These are phyloP conservation scores for Tritrichomonas foetus DNA, from an alignment of 208 protist species.

Conservation along the genomic window DNA sequence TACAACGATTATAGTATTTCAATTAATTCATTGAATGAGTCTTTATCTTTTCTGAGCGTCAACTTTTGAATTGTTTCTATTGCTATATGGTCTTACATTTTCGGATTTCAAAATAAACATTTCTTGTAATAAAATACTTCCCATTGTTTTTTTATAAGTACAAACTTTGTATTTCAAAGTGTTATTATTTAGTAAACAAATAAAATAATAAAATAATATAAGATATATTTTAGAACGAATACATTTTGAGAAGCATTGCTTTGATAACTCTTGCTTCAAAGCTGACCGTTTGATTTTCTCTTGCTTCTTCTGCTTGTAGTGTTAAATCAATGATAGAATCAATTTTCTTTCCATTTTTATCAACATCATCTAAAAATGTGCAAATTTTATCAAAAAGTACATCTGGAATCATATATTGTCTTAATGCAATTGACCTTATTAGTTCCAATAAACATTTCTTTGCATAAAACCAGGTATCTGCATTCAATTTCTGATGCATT, in stretches of 20 bases:
- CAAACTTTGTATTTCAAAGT: background rate
- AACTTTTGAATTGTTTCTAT: too few species aligned
- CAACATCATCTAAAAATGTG: conserved; percentile 80
- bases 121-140: too few species aligned
- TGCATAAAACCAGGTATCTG: conserved; percentile 59
- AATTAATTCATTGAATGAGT: too few species aligned
- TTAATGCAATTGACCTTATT: conserved; percentile 82
- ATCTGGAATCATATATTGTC: conserved; percentile 88
- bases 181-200: background rate
- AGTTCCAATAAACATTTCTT: conserved; percentile 80
- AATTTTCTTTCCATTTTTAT: conserved; percentile 70
- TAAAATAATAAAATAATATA: background rate
- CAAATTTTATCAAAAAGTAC: conserved; percentile 78
- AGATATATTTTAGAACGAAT: background rate
- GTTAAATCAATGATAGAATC: conserved; percentile 30
- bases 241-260: background rate
- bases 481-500: conserved; percentile 45
- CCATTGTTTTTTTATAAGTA: too few species aligned
- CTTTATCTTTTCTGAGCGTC: too few species aligned
- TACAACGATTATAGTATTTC: too few species aligned
- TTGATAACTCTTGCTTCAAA: background rate
- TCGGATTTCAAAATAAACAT: too few species aligned
- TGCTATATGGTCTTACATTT: too few species aligned
- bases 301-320: background rate
- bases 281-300: background rate